Percentiles rank a stretch among this genome's conserved stretches.
Evolutionary conservation across 345 rosid genomes (phyloP).

Genomic region (Tarenaya hassleriana): DNA sequence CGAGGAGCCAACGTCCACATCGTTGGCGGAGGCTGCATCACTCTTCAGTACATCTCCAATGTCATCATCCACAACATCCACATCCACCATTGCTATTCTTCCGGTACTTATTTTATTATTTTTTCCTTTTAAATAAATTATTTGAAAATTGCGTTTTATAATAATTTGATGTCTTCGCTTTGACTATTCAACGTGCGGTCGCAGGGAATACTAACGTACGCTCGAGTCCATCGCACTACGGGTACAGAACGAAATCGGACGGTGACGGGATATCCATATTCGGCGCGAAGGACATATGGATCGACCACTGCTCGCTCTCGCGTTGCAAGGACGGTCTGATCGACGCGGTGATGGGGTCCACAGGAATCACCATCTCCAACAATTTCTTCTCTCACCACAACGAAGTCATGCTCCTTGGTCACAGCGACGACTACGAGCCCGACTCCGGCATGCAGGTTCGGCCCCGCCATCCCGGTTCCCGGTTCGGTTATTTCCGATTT

Average conservation of each 20-base stretch:
- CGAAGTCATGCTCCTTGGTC: conserved; percentile 95
- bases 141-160: neutral
- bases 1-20: conserved; percentile 95
- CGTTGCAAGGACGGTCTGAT: conserved; percentile 91
- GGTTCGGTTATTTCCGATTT: too few relatives aligned
- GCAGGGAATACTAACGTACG: conserved; percentile 72
- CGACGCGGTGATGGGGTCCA: conserved; percentile 92
- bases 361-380: conserved; percentile 91
- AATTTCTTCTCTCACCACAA: conserved; percentile 91
- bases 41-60: conserved; percentile 81
- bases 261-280: conserved; percentile 94
- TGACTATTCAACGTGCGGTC: too few relatives aligned
- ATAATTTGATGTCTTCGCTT: too few relatives aligned
- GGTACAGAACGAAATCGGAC: conserved; percentile 72
- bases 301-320: conserved; percentile 89
- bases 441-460: conserved; percentile 95
- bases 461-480: too few relatives aligned
- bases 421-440: conserved; percentile 76
- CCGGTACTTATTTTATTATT: too few relatives aligned
- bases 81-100: conserved; percentile 72
- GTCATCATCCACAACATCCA: conserved; percentile 88
- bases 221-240: conserved; percentile 82
- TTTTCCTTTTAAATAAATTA: too few relatives aligned
- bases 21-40: conserved; percentile 90
- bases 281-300: conserved; percentile 91